Conservation (phyloP, 345 rosid species). For the Anastatica hierochuntica region DNA sequence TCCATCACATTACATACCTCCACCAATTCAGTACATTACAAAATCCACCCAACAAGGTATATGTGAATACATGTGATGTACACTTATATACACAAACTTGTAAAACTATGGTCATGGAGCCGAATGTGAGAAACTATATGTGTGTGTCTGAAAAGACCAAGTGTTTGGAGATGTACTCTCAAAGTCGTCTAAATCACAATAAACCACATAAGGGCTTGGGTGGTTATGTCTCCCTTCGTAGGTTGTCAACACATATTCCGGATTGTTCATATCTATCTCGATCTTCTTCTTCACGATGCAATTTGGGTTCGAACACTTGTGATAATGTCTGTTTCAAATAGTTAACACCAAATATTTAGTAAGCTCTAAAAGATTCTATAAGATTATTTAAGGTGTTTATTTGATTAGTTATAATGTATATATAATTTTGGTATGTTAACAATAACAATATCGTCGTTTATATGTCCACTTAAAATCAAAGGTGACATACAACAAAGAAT, state of each 20-base stretch:
- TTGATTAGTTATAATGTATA: too few relatives aligned
- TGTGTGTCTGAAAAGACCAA: slow-evolving; percentile 23
- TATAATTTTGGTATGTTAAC: slow-evolving; percentile 10
- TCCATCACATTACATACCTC: too few relatives aligned
- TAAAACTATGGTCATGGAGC: too few relatives aligned
- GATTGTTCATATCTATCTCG: slow-evolving; percentile 61
- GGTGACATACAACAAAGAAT: slow-evolving; percentile 4
- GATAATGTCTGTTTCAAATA: slow-evolving; percentile 57
- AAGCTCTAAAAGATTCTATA: neutral
- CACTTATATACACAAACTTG: too few relatives aligned
- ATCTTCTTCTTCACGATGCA: slow-evolving; percentile 84
- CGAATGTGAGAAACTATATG: too few relatives aligned
- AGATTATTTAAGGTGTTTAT: neutral
- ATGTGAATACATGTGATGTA: too few relatives aligned
- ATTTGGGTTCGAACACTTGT: slow-evolving; percentile 54
- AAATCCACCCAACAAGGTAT: too few relatives aligned
- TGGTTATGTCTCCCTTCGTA: slow-evolving; percentile 77
- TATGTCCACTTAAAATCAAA: slow-evolving; percentile 13
- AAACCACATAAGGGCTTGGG: slow-evolving; percentile 25
- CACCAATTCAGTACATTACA: too few relatives aligned
- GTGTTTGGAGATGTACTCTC: slow-evolving; percentile 6
- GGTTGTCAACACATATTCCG: slow-evolving; percentile 63
- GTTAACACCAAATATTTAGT: neutral
- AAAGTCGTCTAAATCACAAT: slow-evolving; percentile 22
- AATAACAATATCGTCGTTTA: slow-evolving; percentile 4